These are phyloP conservation scores for Sporodiniella umbellata DNA, from an alignment of 371 early-diverging fungal genomes.

Conservation along the genomic window DNA sequence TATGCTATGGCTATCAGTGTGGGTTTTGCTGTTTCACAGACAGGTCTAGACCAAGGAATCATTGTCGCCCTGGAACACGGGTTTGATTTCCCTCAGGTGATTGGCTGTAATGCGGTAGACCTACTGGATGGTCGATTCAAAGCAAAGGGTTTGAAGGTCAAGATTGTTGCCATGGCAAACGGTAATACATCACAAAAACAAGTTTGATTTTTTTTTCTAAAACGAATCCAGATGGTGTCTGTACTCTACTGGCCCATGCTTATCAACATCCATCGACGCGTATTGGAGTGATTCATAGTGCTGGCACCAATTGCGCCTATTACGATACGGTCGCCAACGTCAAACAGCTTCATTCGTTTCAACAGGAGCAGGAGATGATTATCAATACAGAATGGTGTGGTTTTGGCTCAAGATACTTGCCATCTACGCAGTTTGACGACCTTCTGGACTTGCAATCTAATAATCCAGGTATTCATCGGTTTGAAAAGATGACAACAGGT, in stretches of 20 bases:
- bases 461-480: constrained; percentile 74
- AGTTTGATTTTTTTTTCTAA: background rate
- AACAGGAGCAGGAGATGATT: constrained; percentile 64
- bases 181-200: constrained; percentile 17
- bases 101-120: constrained; percentile 41
- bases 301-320: constrained; percentile 95
- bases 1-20: constrained; percentile 42
- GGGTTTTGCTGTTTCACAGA: constrained; percentile 45
- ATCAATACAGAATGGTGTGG: constrained; percentile 89
- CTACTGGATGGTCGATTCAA: constrained; percentile 32
- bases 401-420: constrained; percentile 64
- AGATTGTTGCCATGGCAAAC: constrained; percentile 49
- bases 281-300: constrained; percentile 89
- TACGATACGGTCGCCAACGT: constrained; percentile 42
- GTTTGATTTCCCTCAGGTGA: constrained; percentile 39
- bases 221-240: constrained; percentile 94
- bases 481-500: constrained; percentile 93
- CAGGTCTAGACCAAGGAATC: constrained; percentile 36
- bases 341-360: constrained; percentile 23
- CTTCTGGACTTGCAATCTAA: constrained; percentile 70
- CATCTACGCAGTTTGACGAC: constrained; percentile 78
- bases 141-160: constrained; percentile 39
- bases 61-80: constrained; percentile 44
- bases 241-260: constrained; percentile 87
- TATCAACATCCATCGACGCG: constrained; percentile 84